Evolutionary conservation across 179 eudicot genomes (phyloP), one percentile per base, ranked within the genome.

Genomic region (Dionaea muscipula): DNA sequence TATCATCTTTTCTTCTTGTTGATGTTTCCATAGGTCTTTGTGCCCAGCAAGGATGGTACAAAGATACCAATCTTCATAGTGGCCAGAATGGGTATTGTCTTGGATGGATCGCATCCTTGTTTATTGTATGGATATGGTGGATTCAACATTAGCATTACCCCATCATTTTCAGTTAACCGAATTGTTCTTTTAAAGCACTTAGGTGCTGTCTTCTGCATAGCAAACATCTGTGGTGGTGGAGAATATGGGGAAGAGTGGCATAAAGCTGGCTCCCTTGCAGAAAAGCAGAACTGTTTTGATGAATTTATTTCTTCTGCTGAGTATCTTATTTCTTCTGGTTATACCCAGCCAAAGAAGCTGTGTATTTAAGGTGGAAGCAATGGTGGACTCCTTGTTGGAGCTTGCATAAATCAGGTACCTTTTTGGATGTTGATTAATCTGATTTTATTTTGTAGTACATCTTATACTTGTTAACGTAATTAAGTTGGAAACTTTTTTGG

Each of bases 171-270:
- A 54, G 81, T 70, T 28, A 63, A 66, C 25, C 94, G 89, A 59
- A 68, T 71, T 68, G 80, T 84, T 45, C 75, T 87, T 35, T 49
- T 73, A 57, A 79, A 74, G 71, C 78, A 91, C 72, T 74, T 87
- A 59, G 86, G 81, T 59, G 72, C 71, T 57, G 63, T 87, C 52
- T 72, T 59, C 63, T 91, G 96, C 72, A 59, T 84, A 55, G 96
- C 98, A 63, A 91, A 91, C 50, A 84, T 91, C 53, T 86, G 98
- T 31, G 98, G 98, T 26, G 98, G 98, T 64, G 98, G 98, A 52
- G 98, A 91, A 68, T 91, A 93, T 65, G 99, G 99, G 66, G 99
- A 93, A 74, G 99, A 88, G 53, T 93, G 99, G 99, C 96, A 93
- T 52, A 87, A 84, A 74, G 93, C 81, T 56, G 99, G 99, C 56